Evolutionary conservation across 768 basidiomycete genomes (phyloP), one percentile per base, ranked within the genome.

Genomic region (Boletus insuetus): DNA sequence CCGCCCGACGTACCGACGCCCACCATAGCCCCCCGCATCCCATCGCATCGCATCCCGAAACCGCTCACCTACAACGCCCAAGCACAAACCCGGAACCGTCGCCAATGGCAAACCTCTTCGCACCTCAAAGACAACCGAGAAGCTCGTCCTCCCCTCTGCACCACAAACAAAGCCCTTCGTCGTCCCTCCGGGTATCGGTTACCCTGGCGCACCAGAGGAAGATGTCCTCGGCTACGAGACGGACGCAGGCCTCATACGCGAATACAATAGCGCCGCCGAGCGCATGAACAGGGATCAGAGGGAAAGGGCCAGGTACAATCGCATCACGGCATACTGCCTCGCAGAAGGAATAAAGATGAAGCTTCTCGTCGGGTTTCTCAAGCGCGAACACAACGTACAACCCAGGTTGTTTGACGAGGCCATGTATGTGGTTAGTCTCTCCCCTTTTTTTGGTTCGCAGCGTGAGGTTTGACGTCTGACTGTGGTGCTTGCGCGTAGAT

Each of bases 341-440:
- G 90, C 91, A 8, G 93, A 95, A 61, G 82, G 81, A 8, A 86
- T 95, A 70, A 85, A 85, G 66, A 87, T 91, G 82, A 94, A 92
- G 69, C 73, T 89, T 0, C 73, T 97, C 20, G 85, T 87, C 13
- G 84, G 86, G 3, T 96, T 94, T 65, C 67, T 97, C 67, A 96
- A 95, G 72, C 77, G 95, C 49, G 95, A 98, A 66, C 95, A 98
- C 68, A 96, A 94, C 51, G 94, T 95, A 12, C 78, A 74, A 11
- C 92, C 86, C 2, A 78, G 95, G 55, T 81, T 92, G 1, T 98
- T 92, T 61, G 95, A 97, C 68, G 95, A 98, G 73, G 94, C 94
- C 0, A 72, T 96, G 56, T 97, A 97, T 75, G 89, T 86, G 53
- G 94, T 95, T 58, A 74, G 91, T 80, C 13, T 43, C 32, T 2